These are phyloP conservation scores for Pyrrhoderma lamaoense DNA, from an alignment of 1,284 basidiomycete species.

Conservation along the genomic window DNA sequence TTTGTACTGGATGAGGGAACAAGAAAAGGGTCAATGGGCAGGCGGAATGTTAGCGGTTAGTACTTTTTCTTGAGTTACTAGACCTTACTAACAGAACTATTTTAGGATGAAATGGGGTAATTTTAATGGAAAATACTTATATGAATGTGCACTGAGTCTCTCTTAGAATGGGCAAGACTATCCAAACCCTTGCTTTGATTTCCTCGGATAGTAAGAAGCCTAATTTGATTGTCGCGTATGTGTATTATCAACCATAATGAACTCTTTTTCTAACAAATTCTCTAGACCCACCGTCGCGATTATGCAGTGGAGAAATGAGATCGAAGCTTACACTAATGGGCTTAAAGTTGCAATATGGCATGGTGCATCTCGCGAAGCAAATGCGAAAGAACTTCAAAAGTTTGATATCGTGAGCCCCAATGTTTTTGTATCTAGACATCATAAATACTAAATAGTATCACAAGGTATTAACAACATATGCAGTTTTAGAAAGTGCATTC, in stretches of 20 bases:
- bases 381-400: constrained; percentile 66
- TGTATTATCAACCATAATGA: constrained; percentile 17
- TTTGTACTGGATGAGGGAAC: constrained; percentile 92
- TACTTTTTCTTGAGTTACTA: constrained; percentile 17
- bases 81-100: constrained; percentile 11
- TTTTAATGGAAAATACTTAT: constrained; percentile 1
- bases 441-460: background rate
- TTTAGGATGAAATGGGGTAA: constrained; percentile 85
- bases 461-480: constrained; percentile 70
- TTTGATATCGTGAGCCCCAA: constrained; percentile 73
- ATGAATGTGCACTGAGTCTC: constrained; percentile 4
- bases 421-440: background rate
- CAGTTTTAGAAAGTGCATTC: constrained; percentile 89
- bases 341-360: constrained; percentile 90
- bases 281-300: constrained; percentile 87
- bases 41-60: constrained; percentile 91
- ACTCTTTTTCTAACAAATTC: constrained; percentile 1
- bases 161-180: constrained; percentile 94
- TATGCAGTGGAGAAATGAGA: constrained; percentile 98
- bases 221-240: constrained; percentile 86
- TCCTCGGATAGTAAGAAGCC: constrained; percentile 75
- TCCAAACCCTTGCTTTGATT: constrained; percentile 91
- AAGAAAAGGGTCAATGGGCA: constrained; percentile 83
- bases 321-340: constrained; percentile 73
- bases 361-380: constrained; percentile 62